A percentile compares a stretch with the other conserved stretches of the same genome.
These are phyloP conservation scores for Spinacia oleracea DNA, from an alignment of 179 eudicot species.

Conservation along the genomic window DNA sequence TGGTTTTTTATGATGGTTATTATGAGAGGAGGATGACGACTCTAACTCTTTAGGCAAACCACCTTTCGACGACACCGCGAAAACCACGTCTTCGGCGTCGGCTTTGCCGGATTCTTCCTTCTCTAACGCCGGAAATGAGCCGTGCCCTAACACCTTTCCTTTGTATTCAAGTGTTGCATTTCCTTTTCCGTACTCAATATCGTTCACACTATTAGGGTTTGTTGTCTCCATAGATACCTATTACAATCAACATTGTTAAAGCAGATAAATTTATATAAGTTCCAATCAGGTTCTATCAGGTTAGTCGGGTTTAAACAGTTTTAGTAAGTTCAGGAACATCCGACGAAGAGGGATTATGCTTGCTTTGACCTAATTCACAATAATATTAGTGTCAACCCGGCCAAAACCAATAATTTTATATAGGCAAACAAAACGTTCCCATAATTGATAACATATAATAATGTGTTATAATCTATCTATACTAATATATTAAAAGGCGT, in stretches of 20 bases:
- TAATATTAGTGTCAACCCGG: too few relatives aligned
- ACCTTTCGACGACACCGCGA: conserved; percentile 22
- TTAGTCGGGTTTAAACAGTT: too few relatives aligned
- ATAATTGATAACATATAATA: too few relatives aligned
- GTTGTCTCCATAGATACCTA: conserved; percentile 32
- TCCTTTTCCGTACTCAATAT: conserved; percentile 36
- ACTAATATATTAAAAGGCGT: too few relatives aligned
- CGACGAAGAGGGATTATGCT: too few relatives aligned
- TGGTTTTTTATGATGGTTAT: conserved; percentile 4
- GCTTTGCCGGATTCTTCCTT: conserved; percentile 32
- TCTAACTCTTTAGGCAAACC: conserved; percentile 36
- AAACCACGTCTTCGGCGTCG: conserved; percentile 21
- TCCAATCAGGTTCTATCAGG: too few relatives aligned
- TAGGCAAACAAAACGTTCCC: too few relatives aligned
- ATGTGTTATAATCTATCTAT: too few relatives aligned
- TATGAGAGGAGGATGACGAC: neutral
- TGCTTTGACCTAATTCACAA: too few relatives aligned
- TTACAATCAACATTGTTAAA: neutral
- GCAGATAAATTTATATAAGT: too few relatives aligned
- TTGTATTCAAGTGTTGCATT: conserved; percentile 28
- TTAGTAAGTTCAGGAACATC: too few relatives aligned
- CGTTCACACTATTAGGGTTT: conserved; percentile 45
- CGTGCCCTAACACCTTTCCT: conserved; percentile 37
- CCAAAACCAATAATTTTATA: too few relatives aligned
- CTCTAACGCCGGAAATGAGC: conserved; percentile 29